Evolutionary conservation across 1,139 yeast species (phyloP), one percentile per base, ranked within the genome.

Genomic region (Yamadazyma epiphylla): DNA sequence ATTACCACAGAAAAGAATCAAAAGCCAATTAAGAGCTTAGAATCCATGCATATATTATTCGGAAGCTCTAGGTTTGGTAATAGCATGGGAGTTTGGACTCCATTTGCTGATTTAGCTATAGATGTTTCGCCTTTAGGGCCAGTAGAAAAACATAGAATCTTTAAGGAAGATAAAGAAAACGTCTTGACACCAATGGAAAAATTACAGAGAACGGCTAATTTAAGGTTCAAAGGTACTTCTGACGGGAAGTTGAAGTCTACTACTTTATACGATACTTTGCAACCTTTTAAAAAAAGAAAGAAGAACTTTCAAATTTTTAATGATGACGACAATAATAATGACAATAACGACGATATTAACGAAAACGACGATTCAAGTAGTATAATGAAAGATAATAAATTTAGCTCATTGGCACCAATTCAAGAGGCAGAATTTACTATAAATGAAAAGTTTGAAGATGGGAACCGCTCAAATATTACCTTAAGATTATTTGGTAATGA

Each of bases 401-500:
- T 50, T 43, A 49, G 71, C 1, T 73, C 81, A 0, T 48, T 72
- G 12, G 74, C 76, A 0, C 85, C 87, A 0, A 47, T 79, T 4
- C 79, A 77, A 33, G 57, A 55, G 36, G 67, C 70, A 4, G 75
- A 73, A 29, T 74, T 70, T 39, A 45, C 49, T 4, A 32, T 80
- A 1, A 46, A 53, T 30, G 65, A 60, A 38, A 43, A 53, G 15
- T 24, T 49, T 12, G 26, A 40, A 6, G 36, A 38, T 10, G 26
- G 27, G 22, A 42, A 40, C 5, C 38, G 39, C 2, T 46, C 61
- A 12, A 43, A 47, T 3, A 56, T 84, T 3, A 68, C 64, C 14
- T 37, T 86, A 16, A 66, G 70, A 36, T 51, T 86, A 5, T 61
- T 70, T 3, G 96, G 96, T 0, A 58, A 63, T n/a, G 94, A 87